These are phyloP conservation scores for thale cress (Arabidopsis thaliana) DNA, from an alignment of 345 rosid genomes.

Conservation along the genomic window DNA sequence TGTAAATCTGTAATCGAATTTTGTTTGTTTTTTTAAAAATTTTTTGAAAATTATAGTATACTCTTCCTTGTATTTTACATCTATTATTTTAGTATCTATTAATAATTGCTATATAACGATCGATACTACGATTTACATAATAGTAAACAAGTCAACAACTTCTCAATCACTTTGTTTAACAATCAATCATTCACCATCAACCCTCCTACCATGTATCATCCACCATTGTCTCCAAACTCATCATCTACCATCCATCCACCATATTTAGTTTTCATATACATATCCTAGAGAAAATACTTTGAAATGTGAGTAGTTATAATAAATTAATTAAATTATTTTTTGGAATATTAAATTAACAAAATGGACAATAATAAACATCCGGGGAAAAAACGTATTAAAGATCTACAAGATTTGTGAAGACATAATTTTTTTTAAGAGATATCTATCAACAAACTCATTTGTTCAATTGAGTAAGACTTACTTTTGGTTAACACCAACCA, in stretches of 20 bases:
- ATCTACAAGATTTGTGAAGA: not conserved
- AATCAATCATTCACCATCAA: not conserved
- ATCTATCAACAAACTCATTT: conserved; percentile 18
- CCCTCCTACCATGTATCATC: not conserved
- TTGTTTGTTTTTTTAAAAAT: not conserved
- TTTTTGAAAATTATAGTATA: too few relatives aligned
- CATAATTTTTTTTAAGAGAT: not conserved
- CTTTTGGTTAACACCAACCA: conserved; percentile 37
- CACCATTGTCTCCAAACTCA: not conserved
- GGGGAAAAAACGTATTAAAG: not conserved
- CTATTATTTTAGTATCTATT: not conserved
- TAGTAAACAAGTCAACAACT: not conserved
- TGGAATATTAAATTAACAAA: too few relatives aligned
- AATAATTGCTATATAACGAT: not conserved
- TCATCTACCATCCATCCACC: not conserved
- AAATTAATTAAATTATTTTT: too few relatives aligned
- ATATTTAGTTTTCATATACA: not conserved
- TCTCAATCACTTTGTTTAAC: conserved; percentile 4
- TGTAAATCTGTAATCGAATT: not conserved
- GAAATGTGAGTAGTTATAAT: not conserved
- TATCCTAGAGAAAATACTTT: not conserved
- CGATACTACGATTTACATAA: not conserved
- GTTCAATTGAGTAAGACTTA: conserved; percentile 34
- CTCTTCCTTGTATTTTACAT: not conserved
- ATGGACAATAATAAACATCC: too few relatives aligned